Base-by-base conservation (phyloP, 2,329 filamentous ascomycete genomes). In the Diplodia sapinea region DNA sequence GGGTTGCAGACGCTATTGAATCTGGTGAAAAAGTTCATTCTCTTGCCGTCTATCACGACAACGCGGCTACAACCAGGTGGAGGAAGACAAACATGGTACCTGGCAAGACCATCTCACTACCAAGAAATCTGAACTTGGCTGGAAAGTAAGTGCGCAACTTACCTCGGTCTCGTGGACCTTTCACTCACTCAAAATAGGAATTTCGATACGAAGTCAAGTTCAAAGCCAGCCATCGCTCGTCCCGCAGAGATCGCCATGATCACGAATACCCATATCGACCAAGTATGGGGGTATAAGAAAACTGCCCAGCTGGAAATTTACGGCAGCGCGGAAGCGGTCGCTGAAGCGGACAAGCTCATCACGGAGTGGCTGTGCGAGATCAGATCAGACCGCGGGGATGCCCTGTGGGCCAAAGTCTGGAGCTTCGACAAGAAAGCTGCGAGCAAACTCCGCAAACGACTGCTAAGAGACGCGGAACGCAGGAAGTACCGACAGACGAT, bases 401-500 rank as follows among this genome's bases (percentile, higher is more conserved):
- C 13, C 4, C 15, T 38, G 29, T 66, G 64, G 64, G 64, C 64
- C 6, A 57, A 66, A 26, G 52, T 57, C 11, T 50, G 40, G 38
- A 40, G 23, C 6, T 66, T 36, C 36, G 40, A 66, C 31, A 17
- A 2, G n/a, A 31, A n/a, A 8, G 47, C 26, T 11, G 64, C 57
- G 23, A 66, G 17, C 11, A 49, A 38, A n/a, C 40, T 57, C 26
- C 23, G 40, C 3, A 66, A 57, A 29, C n/a, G 36, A n/a, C 51
- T 66, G 15, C 5, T 36, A n/a, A 31, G 23, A 26, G 52, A 66
- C 12, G 13, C 15, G 36, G 67, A 15, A 66, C 69, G 31, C 23
- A 54, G 17, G 29, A 68, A 11, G 57, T 69, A 33, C 43, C 62
- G 23, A 69, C 63, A 51, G 72, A 73, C 68, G 54, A 66, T 68